phyloP scores from a whole-genome alignment of 2,329 filamentous ascomycete genomes.

The Arthroderma sp. region DNA sequence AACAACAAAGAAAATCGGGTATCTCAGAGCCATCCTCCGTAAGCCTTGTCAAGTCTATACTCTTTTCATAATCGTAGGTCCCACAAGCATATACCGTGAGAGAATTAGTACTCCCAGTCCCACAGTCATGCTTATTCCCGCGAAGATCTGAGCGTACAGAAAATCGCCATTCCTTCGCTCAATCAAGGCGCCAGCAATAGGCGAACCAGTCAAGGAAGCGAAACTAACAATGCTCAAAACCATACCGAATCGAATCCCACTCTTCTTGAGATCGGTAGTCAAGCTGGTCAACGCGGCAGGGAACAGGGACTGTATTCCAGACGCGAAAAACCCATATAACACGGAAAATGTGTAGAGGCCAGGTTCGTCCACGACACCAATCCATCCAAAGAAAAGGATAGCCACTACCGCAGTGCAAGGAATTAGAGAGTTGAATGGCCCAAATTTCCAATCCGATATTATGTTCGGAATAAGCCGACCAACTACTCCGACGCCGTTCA shows the following conservation, averaged over 20 bases:
- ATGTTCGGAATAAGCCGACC: conserved; percentile 47
- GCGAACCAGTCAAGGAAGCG: conserved; percentile 41
- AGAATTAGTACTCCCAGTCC: conserved; percentile 31
- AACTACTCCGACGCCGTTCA: conserved; percentile 49
- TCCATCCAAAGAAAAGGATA: conserved; percentile 43
- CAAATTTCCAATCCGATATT: conserved; percentile 44
- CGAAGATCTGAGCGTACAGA: conserved; percentile 40
- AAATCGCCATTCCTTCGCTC: conserved; percentile 33
- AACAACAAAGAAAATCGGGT: no score
- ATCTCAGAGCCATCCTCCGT: no score
- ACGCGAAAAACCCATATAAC: conserved; percentile 52
- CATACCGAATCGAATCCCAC: conserved; percentile 46
- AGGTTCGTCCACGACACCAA: conserved; percentile 36
- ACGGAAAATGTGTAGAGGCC: conserved; percentile 50
- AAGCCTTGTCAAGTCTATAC: conserved; percentile 14
- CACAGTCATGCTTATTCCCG: conserved; percentile 32
- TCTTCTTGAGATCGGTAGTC: conserved; percentile 40
- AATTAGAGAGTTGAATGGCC: conserved; percentile 49
- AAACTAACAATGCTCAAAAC: conserved; percentile 42
- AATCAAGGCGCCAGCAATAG: conserved; percentile 42
- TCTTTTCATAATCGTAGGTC: conserved; percentile 20
- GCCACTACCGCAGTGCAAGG: conserved; percentile 34
- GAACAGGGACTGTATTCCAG: conserved; percentile 53
- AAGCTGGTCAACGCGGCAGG: conserved; percentile 47
- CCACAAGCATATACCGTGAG: conserved; percentile 28